phyloP scores from a whole-genome alignment of 2,329 filamentous ascomycete species.

The Aphanocladium album region DNA sequence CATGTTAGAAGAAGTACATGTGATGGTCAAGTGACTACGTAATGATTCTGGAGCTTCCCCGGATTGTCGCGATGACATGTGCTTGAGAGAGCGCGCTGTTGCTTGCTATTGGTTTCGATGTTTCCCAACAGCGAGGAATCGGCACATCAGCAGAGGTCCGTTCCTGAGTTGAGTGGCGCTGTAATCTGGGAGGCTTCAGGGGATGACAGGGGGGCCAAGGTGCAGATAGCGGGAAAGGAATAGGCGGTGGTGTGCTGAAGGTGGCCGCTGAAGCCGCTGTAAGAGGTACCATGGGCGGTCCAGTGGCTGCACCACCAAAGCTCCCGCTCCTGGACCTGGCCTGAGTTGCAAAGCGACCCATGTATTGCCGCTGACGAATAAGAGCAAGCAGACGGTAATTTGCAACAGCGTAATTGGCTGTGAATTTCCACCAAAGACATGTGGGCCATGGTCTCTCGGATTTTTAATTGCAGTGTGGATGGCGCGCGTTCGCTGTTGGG shows the following conservation, averaged over 20 bases:
- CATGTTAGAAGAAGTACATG: neutral
- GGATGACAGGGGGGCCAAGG: neutral
- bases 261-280: neutral
- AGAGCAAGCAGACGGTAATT: slow-evolving; percentile 4
- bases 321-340: neutral
- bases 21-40: neutral
- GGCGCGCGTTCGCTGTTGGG: neutral
- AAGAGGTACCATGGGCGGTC: too few species aligned
- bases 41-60: neutral
- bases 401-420: neutral
- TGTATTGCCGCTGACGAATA: neutral
- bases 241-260: neutral
- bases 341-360: too few species aligned
- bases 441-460: neutral
- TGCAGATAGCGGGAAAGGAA: neutral
- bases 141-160: neutral
- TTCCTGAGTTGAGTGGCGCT: neutral
- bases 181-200: neutral
- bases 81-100: neutral
- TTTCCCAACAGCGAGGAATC: neutral
- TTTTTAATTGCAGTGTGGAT: slow-evolving; percentile 10
- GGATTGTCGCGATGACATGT: neutral
- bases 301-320: too few species aligned
- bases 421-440: neutral
- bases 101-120: neutral